Conservation (phyloP, 495 filamentous ascomycete species). For the Penicillium longicatenatum region DNA sequence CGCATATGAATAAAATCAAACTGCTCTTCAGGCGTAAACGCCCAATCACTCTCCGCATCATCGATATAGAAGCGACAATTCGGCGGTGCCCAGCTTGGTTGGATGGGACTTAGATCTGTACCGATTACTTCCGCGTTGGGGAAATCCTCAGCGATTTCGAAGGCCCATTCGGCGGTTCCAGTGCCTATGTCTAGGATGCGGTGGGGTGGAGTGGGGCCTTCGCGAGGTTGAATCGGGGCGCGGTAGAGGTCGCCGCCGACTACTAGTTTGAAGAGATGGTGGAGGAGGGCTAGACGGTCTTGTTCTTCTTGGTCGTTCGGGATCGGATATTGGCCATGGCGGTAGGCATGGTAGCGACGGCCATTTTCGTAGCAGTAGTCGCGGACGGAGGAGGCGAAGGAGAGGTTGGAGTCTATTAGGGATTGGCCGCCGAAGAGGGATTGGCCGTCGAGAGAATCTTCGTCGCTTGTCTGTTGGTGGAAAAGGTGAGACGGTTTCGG, state of each 20-base stretch:
- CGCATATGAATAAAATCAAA: constrained; percentile 54
- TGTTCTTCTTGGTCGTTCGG: constrained; percentile 64
- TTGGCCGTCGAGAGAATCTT: constrained; percentile 22
- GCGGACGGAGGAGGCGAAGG: constrained; percentile 48
- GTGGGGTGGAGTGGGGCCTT: constrained; percentile 11
- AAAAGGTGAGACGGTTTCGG: not conserved
- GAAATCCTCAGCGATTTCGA: constrained; percentile 62
- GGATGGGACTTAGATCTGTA: constrained; percentile 62
- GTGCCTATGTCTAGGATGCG: constrained; percentile 54
- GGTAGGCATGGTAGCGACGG: constrained; percentile 62
- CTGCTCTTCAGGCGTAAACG: constrained; percentile 38
- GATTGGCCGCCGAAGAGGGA: constrained; percentile 40
- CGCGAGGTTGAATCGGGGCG: constrained; percentile 44
- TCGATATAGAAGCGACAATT: constrained; percentile 54
- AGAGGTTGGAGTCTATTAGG: constrained; percentile 42
- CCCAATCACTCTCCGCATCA: constrained; percentile 53
- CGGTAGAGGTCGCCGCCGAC: constrained; percentile 55
- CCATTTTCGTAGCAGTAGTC: constrained; percentile 60
- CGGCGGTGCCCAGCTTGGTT: constrained; percentile 51
- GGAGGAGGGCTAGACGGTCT: constrained; percentile 69
- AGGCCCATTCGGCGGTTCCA: constrained; percentile 63
- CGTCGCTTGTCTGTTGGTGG: constrained; percentile 40
- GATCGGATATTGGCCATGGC: constrained; percentile 55
- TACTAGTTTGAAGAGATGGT: constrained; percentile 57
- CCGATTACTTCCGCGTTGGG: constrained; percentile 60